These are phyloP conservation scores for Jatropha multifida DNA, from an alignment of 441 rosid species.

Conservation along the genomic window DNA sequence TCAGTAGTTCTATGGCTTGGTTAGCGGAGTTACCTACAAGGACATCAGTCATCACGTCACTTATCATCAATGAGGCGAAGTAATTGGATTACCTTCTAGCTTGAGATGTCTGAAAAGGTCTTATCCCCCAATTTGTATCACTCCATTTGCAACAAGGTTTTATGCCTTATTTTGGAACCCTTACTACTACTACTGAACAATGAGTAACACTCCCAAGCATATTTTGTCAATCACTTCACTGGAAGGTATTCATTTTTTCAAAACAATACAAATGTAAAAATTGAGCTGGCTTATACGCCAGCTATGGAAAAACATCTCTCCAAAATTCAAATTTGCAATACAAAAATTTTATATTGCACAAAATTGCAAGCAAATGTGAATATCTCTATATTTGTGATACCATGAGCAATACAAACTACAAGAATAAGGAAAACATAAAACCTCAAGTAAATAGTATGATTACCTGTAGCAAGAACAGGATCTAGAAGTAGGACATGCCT, in stretches of 20 bases:
- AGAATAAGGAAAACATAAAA: neutral
- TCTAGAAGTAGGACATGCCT: slow-evolving; percentile 96
- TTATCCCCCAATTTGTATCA: neutral
- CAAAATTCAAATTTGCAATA: neutral
- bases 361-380: neutral
- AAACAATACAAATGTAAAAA: slow-evolving; percentile 5
- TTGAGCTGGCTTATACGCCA: neutral
- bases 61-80: neutral
- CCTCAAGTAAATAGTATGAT: slow-evolving; percentile 12
- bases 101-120: neutral
- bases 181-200: neutral
- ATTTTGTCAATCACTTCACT: neutral
- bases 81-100: too few species aligned
- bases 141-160: neutral
- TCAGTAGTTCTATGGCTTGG: slow-evolving; percentile 84
- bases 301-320: neutral
- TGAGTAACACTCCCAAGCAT: neutral
- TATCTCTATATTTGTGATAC: neutral
- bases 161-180: neutral
- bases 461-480: slow-evolving; percentile 96
- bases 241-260: neutral
- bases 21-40: slow-evolving; percentile 91
- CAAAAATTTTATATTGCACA: neutral
- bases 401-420: neutral
- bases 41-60: slow-evolving; percentile 4